These are phyloP conservation scores for Fremontodendron californicum DNA, from an alignment of 345 rosid genomes.

Conservation along the genomic window DNA sequence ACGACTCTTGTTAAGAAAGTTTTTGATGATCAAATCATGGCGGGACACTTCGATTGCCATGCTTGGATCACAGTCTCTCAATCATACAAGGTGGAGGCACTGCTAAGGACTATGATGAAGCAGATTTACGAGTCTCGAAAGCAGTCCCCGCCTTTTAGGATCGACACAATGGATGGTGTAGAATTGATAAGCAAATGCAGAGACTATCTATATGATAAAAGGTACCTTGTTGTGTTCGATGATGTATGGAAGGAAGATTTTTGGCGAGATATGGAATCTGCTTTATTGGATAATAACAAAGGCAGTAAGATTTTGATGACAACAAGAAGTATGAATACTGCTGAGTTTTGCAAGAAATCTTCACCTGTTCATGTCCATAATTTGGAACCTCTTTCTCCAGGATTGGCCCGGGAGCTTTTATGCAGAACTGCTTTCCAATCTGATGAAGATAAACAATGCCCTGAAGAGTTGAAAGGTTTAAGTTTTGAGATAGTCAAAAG, in stretches of 20 bases:
- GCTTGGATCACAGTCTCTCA: background rate
- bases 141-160: background rate
- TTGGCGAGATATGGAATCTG: conserved; percentile 17
- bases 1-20: background rate
- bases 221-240: conserved; percentile 19
- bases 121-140: background rate
- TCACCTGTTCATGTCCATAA: background rate
- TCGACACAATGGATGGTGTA: background rate
- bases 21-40: background rate
- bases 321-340: conserved; percentile 2
- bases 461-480: background rate
- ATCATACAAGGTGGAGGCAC: background rate
- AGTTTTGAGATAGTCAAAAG: background rate
- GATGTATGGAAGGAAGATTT: conserved; percentile 17
- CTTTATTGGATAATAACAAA: conserved; percentile 12
- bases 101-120: background rate
- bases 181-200: conserved; percentile 1
- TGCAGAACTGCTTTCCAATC: background rate
- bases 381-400: conserved; percentile 2
- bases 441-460: background rate
- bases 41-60: background rate
- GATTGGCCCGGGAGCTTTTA: conserved; percentile 6
- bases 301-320: conserved; percentile 16
- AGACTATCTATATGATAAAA: background rate
- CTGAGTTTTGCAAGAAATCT: background rate